Percentiles rank a stretch among this genome's conserved stretches.
phyloP scores from a whole-genome alignment of 225 moss, liverwort and hornwort species.

The Physcomitrellopsis africana region DNA sequence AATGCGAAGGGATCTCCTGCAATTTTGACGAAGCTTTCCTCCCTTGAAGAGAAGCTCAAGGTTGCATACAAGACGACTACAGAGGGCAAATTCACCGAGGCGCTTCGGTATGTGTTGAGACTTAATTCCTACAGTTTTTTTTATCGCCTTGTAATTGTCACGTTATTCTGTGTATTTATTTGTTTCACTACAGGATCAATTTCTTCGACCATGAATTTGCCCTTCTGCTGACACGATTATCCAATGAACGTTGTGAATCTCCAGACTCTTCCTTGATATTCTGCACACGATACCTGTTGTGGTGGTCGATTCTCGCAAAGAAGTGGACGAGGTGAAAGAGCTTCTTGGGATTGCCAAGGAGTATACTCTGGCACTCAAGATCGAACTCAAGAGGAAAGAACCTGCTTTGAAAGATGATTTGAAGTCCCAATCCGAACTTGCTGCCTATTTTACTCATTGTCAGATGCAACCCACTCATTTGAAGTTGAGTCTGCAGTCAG shows the following conservation, averaged over 20 bases:
- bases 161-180: neutral
- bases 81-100: conserved; percentile 79
- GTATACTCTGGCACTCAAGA: conserved; percentile 80
- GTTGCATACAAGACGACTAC: conserved; percentile 81
- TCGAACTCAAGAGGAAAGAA: conserved; percentile 88
- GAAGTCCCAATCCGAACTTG: conserved; percentile 78
- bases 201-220: neutral
- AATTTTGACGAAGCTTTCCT: conserved; percentile 71
- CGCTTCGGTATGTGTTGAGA: conserved; percentile 50
- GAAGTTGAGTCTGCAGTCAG: conserved; percentile 83
- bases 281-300: conserved; percentile 84
- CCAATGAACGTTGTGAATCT: conserved; percentile 15
- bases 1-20: conserved; percentile 82
- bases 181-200: neutral
- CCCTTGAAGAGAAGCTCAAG: conserved; percentile 82
- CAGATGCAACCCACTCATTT: conserved; percentile 86
- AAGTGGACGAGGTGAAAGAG: conserved; percentile 98
- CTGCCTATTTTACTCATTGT: conserved; percentile 95
- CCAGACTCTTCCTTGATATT: conserved; percentile 82
- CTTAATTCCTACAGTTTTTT: neutral
- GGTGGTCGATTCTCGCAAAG: conserved; percentile 86
- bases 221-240: neutral
- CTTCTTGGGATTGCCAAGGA: conserved; percentile 89
- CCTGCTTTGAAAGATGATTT: conserved; percentile 74
- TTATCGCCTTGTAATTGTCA: neutral